Conservation (phyloP, 2,329 filamentous ascomycete genomes). For the Corinectria fuckeliana region DNA sequence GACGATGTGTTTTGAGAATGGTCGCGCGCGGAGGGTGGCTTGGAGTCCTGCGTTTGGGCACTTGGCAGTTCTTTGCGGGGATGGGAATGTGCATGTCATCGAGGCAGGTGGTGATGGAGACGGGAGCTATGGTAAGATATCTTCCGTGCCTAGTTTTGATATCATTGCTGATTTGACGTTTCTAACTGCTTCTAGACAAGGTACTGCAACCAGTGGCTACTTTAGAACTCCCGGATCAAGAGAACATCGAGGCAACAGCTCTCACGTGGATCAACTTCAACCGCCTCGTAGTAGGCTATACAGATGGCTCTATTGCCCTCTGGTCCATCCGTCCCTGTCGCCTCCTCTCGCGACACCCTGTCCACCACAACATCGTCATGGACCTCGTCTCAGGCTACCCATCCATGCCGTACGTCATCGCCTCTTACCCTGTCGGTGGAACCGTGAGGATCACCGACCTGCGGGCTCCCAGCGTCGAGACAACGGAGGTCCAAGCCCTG, state of each 20-base stretch:
- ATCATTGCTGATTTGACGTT: not conserved
- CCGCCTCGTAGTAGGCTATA: conserved; percentile 61
- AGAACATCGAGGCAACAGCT: conserved; percentile 56
- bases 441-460: conserved; percentile 61
- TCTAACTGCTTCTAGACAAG: conserved; percentile 49
- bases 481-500: conserved; percentile 59
- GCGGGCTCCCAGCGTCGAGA: conserved; percentile 57
- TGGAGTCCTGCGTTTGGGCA: conserved; percentile 60
- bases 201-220: conserved; percentile 52
- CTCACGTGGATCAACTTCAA: conserved; percentile 64
- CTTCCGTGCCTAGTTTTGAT: not conserved
- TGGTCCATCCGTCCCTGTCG: conserved; percentile 61
- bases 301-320: conserved; percentile 61
- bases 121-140: conserved; percentile 49
- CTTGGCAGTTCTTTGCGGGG: conserved; percentile 57
- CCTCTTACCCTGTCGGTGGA: conserved; percentile 61
- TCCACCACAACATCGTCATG: conserved; percentile 61
- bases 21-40: conserved; percentile 56
- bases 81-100: conserved; percentile 58
- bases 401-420: conserved; percentile 61
- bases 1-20: conserved; percentile 58
- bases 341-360: conserved; percentile 57
- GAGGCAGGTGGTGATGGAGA: conserved; percentile 45
- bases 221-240: conserved; percentile 54
- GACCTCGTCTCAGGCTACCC: conserved; percentile 64